Base-by-base conservation (phyloP, 192 early-diverging fungal species). In the Lobosporangium transversale region DNA sequence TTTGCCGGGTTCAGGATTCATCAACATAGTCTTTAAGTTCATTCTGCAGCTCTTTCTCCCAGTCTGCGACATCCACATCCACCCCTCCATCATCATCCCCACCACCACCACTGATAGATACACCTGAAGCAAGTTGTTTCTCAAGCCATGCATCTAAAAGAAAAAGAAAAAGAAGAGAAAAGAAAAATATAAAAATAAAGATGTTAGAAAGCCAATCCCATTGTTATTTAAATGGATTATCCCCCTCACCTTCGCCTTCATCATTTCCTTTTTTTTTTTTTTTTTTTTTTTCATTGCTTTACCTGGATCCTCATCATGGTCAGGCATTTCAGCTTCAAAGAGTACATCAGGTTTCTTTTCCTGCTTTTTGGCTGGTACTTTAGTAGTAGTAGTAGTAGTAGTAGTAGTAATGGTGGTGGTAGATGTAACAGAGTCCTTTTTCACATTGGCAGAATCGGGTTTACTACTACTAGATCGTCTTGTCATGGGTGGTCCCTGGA, bases 11-110 rank as follows among this genome's bases (percentile, higher is more conserved):
- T 62, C 30, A 66, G 2, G 64, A 51, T 17, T 42, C 65, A 37
- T 76, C 73, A 26, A 76, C 73, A 62, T 76, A 76, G 48, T 81
- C 68, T 62, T 79, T 79, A 56, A 79, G 66, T 27, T 79, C 76
- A 23, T 79, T 74, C 33, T 82, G 76, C 26, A 82, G 37, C 58
- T 82, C 69, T 47, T 82, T 79, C 23, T 82, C 81, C 81, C 81
- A 82, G 48, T 82, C 74, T 1, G 62, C 78, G 4, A 70, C 66
- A 63, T 82, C 81, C 2, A 66, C 66, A 40, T 82, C 81, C 1
- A 35, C 76, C 48, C 79, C 80, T 31, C 65, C 79, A 24, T 26
- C 42, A 48, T 66, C 80, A 26, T 23, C 62, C 29, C 44, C 69
- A 31, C 29, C 58, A 26, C 29, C 62, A 36, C 44, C 69, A 31